Percentiles rank a stretch among this genome's conserved stretches.
Conservation (phyloP, 441 rosid genomes). For the Flueggea neowawraea region DNA sequence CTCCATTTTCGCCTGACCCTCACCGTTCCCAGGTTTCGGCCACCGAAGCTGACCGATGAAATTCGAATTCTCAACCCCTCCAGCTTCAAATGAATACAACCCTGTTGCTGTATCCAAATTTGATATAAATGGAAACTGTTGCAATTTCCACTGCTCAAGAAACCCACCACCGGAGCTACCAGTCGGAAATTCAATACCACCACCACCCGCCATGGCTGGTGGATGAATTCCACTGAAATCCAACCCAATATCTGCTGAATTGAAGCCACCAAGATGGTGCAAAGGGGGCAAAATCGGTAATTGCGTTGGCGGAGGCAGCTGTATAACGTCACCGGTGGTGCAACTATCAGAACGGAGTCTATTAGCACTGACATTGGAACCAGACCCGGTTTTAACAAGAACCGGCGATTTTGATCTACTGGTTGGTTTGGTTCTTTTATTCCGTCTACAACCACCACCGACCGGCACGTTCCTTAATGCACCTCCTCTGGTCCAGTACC, state of each 20-base stretch:
- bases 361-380: conserved; percentile 16
- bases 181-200: conserved; percentile 26
- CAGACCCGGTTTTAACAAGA: conserved; percentile 28
- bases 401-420: conserved; percentile 46
- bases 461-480: conserved; percentile 86
- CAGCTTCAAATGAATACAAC: conserved; percentile 18
- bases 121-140: conserved; percentile 44
- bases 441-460: conserved; percentile 89
- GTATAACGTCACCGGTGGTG: conserved; percentile 33
- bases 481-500: conserved; percentile 97
- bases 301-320: conserved; percentile 42
- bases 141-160: conserved; percentile 64
- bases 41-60: too few relatives aligned
- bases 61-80: too few relatives aligned
- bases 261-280: conserved; percentile 42
- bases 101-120: conserved; percentile 44
- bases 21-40: conserved; percentile 10
- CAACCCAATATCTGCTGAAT: conserved; percentile 40
- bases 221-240: conserved; percentile 37
- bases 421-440: conserved; percentile 66
- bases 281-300: conserved; percentile 46
- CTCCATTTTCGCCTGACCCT: conserved; percentile 65
- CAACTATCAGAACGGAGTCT: conserved; percentile 8
- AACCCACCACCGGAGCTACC: conserved; percentile 25
- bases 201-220: conserved; percentile 19